These are phyloP conservation scores for Camellia granthamiana DNA, from an alignment of 148 eudicot genomes.

Conservation along the genomic window DNA sequence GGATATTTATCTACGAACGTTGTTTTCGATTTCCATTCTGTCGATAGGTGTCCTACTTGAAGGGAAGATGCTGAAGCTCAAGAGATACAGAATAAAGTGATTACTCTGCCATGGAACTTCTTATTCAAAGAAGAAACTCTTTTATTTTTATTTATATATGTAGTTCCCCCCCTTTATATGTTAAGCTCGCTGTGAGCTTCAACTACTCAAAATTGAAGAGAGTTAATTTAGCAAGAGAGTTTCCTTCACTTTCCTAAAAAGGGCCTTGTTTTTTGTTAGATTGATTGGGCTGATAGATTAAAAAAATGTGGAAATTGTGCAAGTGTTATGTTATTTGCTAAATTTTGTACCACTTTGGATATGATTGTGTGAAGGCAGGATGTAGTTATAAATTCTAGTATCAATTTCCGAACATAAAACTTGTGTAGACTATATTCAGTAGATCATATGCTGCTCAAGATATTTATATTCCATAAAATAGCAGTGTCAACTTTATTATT, in stretches of 20 bases:
- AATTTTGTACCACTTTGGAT: neutral
- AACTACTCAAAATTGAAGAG: neutral
- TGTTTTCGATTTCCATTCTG: neutral
- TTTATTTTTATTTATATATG: too few relatives aligned
- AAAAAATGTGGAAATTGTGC: neutral
- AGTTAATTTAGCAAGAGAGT: neutral
- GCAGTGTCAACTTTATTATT: neutral
- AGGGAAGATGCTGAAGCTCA: too few relatives aligned
- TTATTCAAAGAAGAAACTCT: too few relatives aligned
- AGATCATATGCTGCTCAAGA: neutral
- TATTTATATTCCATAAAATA: neutral
- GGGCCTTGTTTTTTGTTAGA: neutral
- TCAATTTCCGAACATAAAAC: neutral
- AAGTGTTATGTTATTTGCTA: neutral
- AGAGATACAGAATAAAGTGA: too few relatives aligned
- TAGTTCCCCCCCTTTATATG: neutral
- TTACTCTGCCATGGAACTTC: too few relatives aligned
- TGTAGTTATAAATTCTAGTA: neutral
- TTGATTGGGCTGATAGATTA: neutral
- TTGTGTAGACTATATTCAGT: neutral
- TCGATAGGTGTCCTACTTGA: too few relatives aligned
- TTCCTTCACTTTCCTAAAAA: neutral
- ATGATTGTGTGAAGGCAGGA: constrained; percentile 6
- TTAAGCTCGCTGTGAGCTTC: neutral
- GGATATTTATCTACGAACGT: neutral